Conservation (phyloP, 164 flowering plant genomes). For the Chimonanthus salicifolius region DNA sequence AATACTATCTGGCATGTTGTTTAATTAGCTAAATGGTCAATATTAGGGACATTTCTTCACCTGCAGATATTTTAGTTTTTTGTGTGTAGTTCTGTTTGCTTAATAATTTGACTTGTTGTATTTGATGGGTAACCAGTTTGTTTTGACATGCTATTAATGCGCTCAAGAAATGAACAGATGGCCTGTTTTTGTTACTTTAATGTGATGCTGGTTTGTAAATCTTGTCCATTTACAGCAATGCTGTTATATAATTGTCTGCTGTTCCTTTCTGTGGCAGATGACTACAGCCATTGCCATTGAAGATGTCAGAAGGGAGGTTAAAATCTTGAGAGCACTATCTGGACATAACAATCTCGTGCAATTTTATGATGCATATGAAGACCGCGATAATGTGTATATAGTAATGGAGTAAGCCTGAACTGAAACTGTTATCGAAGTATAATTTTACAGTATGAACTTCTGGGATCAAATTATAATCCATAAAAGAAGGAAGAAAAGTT, state of each 20-base stretch:
- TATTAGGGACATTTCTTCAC: background rate
- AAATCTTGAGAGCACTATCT: slow-evolving; percentile 73
- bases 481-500: background rate
- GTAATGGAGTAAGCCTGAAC: slow-evolving; percentile 86
- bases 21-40: too few relatives aligned
- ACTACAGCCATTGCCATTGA: slow-evolving; percentile 94
- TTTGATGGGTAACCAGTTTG: background rate
- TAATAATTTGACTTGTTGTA: background rate
- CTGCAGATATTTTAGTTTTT: background rate
- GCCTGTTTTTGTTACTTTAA: background rate
- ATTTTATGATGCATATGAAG: slow-evolving; percentile 92
- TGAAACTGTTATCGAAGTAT: background rate
- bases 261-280: slow-evolving; percentile 47
- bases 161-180: background rate
- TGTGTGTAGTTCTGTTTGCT: background rate
- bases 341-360: slow-evolving; percentile 73
- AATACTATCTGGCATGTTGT: too few relatives aligned
- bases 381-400: slow-evolving; percentile 72
- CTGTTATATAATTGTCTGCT: background rate
- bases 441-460: background rate
- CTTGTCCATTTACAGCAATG: background rate
- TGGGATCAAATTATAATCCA: background rate
- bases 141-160: background rate
- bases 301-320: slow-evolving; percentile 93
- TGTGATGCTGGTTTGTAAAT: background rate